Evolutionary conservation across 192 early-diverging fungal species (phyloP), one percentile per base, ranked within the genome.

Genomic region (Backusella australiensis): DNA sequence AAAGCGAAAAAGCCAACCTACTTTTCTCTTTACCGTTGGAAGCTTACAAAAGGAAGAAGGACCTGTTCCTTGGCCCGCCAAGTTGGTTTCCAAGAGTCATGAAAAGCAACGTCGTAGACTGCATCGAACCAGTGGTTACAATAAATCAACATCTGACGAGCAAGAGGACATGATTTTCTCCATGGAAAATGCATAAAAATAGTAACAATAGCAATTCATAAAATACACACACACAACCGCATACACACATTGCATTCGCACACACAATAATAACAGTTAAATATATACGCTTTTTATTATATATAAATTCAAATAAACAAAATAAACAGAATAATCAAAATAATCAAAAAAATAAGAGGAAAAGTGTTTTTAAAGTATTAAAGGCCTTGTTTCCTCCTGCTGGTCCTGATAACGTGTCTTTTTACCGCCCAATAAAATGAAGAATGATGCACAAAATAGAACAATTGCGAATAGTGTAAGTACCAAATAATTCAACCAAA

Each of bases 401-500:
- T 67, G 74, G 6, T 68, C 14, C 26, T 75, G 65, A 26, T 42
- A 36, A 14, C 26, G 32, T 66, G 35, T 34, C 56, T 21, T 53
- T 41, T 41, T 56, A 17, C n/a, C 41, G 11, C 74, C 74, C 23
- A 75, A 26, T 26, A 75, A 21, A 35, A 75, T 75, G n/a, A 75
- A 75, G 39, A 75, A 75, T 34, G 74, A 75, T 23, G 74, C 74
- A 66, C 63, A 75, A 19, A 75, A 49, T 19, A 75, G 65, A 44
- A 75, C 68, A 44, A 75, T 49, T 6, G 65, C 26, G 19, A 75
- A 75, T 32, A 75, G 3, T 19, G 65, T 42, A 9, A 75, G 11
- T 11, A 29, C 26, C 29, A 66, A 32, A 75, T 75, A 75, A 42
- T 75, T 75, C 35, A 75, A 26, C 74, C 74, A 75, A 41, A 75